Evolutionary conservation across 768 basidiomycete species (phyloP), one percentile per base, ranked within the genome.

Genomic region (Pleurotus salmoneostramineus): DNA sequence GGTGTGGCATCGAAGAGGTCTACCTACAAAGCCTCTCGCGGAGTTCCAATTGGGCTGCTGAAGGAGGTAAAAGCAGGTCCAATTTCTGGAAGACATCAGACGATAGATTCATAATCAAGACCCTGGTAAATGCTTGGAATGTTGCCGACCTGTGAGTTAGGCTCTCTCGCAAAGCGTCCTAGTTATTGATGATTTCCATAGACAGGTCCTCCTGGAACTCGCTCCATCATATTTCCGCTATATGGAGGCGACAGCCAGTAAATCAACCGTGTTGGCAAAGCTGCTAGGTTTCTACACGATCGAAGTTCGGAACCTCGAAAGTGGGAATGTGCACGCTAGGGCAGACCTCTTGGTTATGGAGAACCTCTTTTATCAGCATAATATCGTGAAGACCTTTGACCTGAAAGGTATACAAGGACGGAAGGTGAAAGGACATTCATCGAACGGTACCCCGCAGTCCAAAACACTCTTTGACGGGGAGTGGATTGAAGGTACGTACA

Each of bases 51-150:
- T 94, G 91, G 90, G 73, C 77, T 10, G 89, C 90, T 0, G 84
- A 84, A 57, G 87, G 91, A 0, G 91, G 91, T 4, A 94, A 93
- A 79, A 90, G 88, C 69, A 82, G 79, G 65, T 84, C 83, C 2
- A 85, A 87, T 61, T 94, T 93, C 65, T 90, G 90, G 88, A 90
- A 88, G 77, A 91, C 88, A 47, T 68, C 72, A 31, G 91, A 94
- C 68, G 83, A 88, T 62, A 75, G 83, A 59, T 91, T 88, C 66
- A 85, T 94, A 63, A 87, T 93, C 75, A 93, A 93, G 80, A 90
- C 90, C 15, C 70, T 93, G 59, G 87, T 94, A 12, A 87, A 88
- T 70, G 88, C 89, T 11, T 93, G 91, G 91, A 91, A 91, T 69
- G 90, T 91, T 42, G 87, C 87, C 4, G 91, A 93, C 73, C 69